These are phyloP conservation scores for Aspergillus alliaceus DNA, from an alignment of 2,329 filamentous ascomycete species.

Conservation along the genomic window DNA sequence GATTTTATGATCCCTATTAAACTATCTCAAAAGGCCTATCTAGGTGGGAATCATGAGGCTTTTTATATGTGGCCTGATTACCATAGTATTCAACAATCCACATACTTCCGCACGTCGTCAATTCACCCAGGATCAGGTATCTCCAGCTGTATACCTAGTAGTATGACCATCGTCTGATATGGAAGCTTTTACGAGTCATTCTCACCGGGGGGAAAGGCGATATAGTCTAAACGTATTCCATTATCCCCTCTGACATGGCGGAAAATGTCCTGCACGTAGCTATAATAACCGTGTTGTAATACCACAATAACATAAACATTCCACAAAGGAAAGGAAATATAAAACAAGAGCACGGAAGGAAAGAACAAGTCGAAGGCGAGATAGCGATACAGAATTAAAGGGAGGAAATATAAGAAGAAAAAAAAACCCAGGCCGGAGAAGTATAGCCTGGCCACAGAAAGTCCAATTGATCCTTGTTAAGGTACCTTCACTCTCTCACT, in stretches of 20 bases:
- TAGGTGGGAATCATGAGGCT: too few relatives aligned
- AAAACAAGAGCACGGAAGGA: not conserved
- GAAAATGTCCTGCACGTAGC: too few relatives aligned
- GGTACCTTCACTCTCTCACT: too few relatives aligned
- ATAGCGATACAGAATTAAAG: not conserved
- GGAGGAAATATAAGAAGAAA: slow-evolving; percentile 4
- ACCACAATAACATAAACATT: not conserved
- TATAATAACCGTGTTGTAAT: not conserved
- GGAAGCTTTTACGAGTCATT: not conserved
- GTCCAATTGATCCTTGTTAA: too few relatives aligned
- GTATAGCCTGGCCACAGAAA: too few relatives aligned
- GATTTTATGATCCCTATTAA: too few relatives aligned
- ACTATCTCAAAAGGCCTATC: too few relatives aligned
- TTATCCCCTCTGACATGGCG: not conserved
- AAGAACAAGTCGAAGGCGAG: not conserved
- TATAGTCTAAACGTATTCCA: not conserved
- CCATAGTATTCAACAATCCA: too few relatives aligned
- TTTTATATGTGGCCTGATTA: too few relatives aligned
- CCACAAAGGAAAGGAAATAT: not conserved
- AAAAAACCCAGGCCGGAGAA: not conserved
- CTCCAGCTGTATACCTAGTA: not conserved
- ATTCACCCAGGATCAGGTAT: too few relatives aligned
- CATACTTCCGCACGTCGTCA: too few relatives aligned
- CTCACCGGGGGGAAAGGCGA: too few relatives aligned
- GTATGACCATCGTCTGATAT: not conserved